phyloP scores from a whole-genome alignment of 2,329 filamentous ascomycete genomes.

The Trichoderma koningii region DNA sequence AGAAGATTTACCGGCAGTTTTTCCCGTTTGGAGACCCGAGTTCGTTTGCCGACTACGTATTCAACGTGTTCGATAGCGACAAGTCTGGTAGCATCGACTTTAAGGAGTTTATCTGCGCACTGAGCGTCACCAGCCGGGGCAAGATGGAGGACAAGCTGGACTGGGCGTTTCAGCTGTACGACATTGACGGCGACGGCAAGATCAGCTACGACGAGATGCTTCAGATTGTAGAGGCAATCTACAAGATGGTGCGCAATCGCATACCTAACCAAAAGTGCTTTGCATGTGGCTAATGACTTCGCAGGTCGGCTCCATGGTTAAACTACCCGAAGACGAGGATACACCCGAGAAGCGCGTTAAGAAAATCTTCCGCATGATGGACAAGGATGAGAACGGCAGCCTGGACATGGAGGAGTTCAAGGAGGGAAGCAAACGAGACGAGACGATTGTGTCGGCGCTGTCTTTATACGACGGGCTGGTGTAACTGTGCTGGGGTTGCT shows the following conservation, averaged over 20 bases:
- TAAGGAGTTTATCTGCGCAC: constrained; percentile 98
- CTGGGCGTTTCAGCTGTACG: constrained; percentile 99
- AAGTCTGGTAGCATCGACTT: constrained; percentile 98
- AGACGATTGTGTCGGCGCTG: constrained; percentile 96
- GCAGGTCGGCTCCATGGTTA: constrained; percentile 98
- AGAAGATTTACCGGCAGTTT: constrained; percentile 99
- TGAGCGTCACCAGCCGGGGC: constrained; percentile 94
- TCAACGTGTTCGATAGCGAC: constrained; percentile 98
- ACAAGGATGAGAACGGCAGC: constrained; percentile 98
- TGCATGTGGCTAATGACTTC: neutral
- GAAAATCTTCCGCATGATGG: constrained; percentile 99
- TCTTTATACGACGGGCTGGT: constrained; percentile 96
- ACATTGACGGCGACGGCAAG: constrained; percentile 98
- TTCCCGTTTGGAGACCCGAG: constrained; percentile 98
- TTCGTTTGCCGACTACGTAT: constrained; percentile 97
- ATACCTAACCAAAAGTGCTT: too few species aligned
- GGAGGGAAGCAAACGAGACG: constrained; percentile 97
- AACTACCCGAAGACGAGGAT: constrained; percentile 96
- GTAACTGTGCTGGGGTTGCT: constrained; percentile 43
- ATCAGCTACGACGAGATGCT: constrained; percentile 99
- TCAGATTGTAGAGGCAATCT: constrained; percentile 97
- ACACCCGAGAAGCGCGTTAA: constrained; percentile 96
- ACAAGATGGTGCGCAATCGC: constrained; percentile 80
- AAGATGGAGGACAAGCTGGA: constrained; percentile 99
- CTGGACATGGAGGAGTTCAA: constrained; percentile 98